Evolutionary conservation across 257 asterid genomes (phyloP).

Genomic region (Eucommia ulmoides): DNA sequence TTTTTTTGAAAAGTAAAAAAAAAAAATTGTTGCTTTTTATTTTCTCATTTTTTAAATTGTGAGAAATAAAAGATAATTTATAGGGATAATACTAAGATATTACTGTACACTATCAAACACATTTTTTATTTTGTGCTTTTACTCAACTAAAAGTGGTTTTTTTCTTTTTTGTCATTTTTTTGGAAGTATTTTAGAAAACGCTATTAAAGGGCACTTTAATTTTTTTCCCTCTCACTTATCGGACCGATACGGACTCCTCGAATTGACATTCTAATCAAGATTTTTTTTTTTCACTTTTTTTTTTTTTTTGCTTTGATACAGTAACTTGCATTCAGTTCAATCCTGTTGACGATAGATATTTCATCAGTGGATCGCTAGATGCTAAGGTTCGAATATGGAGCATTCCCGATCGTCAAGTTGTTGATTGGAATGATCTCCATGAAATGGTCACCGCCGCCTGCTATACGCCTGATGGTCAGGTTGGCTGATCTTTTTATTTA

Average conservation of each 20-base stretch:
- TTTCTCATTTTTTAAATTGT: no score
- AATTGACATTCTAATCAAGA: neutral
- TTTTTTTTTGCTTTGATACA: slow-evolving; percentile 40
- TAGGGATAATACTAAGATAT: no score
- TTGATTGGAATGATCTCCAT: slow-evolving; percentile 94
- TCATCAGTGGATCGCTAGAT: slow-evolving; percentile 97
- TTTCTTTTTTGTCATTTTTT: neutral
- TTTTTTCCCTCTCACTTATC: neutral
- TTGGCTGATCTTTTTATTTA: slow-evolving; percentile 19
- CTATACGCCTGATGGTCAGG: slow-evolving; percentile 99
- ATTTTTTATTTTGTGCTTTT: no score
- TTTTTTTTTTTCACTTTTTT: neutral
- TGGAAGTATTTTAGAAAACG: neutral
- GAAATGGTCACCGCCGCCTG: slow-evolving; percentile 99
- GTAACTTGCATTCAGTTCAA: slow-evolving; percentile 98
- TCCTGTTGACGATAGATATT: slow-evolving; percentile 92
- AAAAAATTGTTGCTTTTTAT: no score
- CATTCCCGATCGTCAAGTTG: slow-evolving; percentile 87
- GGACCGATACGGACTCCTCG: no score
- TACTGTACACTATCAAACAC: no score
- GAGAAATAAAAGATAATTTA: no score
- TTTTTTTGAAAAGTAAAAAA: no score
- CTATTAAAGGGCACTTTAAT: neutral
- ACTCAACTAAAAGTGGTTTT: no score
- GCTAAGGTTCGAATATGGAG: slow-evolving; percentile 99